Percentiles rank a stretch among this genome's conserved stretches.
Conservation (phyloP, 345 rosid species). For the Salix exigua region DNA sequence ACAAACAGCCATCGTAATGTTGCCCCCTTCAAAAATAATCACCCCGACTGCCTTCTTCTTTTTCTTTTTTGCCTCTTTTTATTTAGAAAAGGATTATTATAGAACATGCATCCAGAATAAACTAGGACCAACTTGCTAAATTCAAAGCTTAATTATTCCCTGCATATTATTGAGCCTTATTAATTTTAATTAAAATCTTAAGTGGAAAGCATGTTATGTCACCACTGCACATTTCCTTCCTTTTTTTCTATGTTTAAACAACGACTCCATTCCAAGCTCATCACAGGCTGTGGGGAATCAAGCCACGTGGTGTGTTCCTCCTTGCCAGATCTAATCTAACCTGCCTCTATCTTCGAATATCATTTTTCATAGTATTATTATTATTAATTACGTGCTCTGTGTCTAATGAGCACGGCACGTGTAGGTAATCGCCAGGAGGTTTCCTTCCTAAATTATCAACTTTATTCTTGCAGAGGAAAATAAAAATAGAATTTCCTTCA, state of each 20-base stretch:
- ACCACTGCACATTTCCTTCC: conserved; percentile 13
- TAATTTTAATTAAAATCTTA: not conserved
- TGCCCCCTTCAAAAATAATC: no score
- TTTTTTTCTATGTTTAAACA: not conserved
- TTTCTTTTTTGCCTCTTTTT: no score
- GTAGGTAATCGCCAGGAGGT: not conserved
- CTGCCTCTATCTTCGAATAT: not conserved
- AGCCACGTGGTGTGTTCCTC: conserved; percentile 38
- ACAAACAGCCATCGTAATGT: not conserved
- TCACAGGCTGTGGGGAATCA: conserved; percentile 46
- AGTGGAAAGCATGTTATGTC: conserved; percentile 28
- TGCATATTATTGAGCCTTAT: no score
- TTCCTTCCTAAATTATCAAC: not conserved
- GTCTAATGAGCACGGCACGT: no score
- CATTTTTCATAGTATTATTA: no score
- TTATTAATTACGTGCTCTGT: no score
- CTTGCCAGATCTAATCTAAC: not conserved
- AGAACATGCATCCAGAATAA: not conserved
- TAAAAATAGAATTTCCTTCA: no score
- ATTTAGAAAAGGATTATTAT: no score
- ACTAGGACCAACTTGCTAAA: not conserved
- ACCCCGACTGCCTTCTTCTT: no score
- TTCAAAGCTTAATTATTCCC: no score
- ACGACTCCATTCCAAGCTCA: conserved; percentile 28
- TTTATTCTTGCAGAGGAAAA: no score